Base-by-base conservation (phyloP, 2,329 filamentous ascomycete genomes). In the Ceratocystis smalleyi region DNA sequence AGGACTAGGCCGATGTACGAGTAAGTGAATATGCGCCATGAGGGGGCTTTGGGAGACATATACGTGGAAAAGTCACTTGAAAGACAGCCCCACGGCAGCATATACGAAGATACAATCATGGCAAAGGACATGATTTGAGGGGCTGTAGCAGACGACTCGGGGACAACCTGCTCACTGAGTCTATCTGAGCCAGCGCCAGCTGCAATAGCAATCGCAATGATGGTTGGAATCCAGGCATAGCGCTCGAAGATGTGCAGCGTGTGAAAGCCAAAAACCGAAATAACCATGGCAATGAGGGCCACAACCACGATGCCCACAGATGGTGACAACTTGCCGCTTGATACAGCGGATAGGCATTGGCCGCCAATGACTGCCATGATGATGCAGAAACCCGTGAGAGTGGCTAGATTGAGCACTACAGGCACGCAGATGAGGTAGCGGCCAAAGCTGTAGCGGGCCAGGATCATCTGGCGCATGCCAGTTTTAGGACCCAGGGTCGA, bases 391-490 rank as follows among this genome's bases (percentile, higher is more conserved):
- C 83, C 83, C 3, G 78, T 81, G 1, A 85, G 74, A 0, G 82
- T 85, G 15, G 82, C 82, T 27, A 86, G 74, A 69, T 86, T 86
- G 66, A 86, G 75, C 8, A 86, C 70, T 2, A 85, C 79, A 1
- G 82, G 78, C n/a, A 86, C 70, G 0, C 78, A 80, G 43, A 84
- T 80, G 22, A 82, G 73, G 69, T 83, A 84, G 49, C 79, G 77
- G 19, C 78, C 83, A 70, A 84, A 87, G 49, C 79, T 81, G 71
- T 81, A 86, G 24, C 84, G 76, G 3, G 84, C 83, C 68, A 84
- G 82, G 6, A 86, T 79, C 77, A 86, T 83, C 71, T 86, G 83
- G 17, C 83, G 77, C 77, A 86, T 80, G 51, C 83, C 84, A 8
- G 82, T 85, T 71, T 79, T 80, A 3, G 83, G 81, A 0, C 83